Percentiles rank a stretch among this genome's conserved stretches.
Conservation (phyloP, 768 basidiomycete species). For the Lentinula raphanica region DNA sequence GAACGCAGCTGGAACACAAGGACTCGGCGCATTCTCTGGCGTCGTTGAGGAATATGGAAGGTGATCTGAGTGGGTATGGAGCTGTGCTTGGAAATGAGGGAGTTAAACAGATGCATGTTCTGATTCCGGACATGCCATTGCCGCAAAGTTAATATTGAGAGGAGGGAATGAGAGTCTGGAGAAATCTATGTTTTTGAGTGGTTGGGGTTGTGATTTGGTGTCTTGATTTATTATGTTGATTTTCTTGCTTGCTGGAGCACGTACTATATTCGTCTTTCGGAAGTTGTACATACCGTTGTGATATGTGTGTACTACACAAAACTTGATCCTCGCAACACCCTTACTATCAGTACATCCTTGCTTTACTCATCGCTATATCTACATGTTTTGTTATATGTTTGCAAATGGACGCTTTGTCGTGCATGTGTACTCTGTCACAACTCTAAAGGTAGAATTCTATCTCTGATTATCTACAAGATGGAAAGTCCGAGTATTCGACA, state of each 20-base stretch:
- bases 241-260: neutral
- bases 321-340: neutral
- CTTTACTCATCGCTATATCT: neutral
- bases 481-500: slow-evolving; percentile 23
- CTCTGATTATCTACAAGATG: neutral
- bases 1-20: slow-evolving; percentile 1
- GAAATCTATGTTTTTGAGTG: neutral
- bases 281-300: neutral
- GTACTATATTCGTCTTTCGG: neutral
- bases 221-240: neutral
- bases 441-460: neutral
- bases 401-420: neutral
- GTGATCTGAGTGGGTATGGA: slow-evolving; percentile 4
- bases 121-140: slow-evolving; percentile 8
- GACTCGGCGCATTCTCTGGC: slow-evolving; percentile 3
- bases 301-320: neutral
- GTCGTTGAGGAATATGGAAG: slow-evolving; percentile 6
- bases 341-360: neutral
- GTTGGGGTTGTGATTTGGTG: neutral
- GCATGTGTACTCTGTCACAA: neutral
- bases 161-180: neutral
- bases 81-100: neutral
- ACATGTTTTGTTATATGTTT: neutral
- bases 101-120: slow-evolving; percentile 3
- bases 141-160: neutral